These are phyloP conservation scores for Decorospora gaudefroyi DNA, from an alignment of 2,329 filamentous ascomycete genomes.

Conservation along the genomic window DNA sequence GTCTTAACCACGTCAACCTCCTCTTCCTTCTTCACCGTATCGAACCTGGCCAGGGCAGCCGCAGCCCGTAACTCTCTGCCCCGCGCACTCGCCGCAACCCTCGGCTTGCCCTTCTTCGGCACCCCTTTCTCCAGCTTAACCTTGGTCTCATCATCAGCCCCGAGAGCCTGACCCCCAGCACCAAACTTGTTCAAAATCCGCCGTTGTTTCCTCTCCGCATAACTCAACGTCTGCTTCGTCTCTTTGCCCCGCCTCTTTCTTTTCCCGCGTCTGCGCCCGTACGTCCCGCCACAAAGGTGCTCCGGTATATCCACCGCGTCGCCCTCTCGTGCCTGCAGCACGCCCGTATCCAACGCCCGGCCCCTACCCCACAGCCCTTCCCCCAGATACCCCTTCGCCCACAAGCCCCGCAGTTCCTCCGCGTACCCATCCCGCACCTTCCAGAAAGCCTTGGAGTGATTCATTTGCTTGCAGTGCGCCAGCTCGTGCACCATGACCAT, in stretches of 20 bases:
- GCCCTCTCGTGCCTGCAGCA: conserved; percentile 29
- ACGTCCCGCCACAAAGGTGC: conserved; percentile 82
- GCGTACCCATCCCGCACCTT: conserved; percentile 74
- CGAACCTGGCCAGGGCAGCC: conserved; percentile 75
- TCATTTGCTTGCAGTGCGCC: conserved; percentile 90
- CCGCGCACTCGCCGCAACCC: conserved; percentile 73
- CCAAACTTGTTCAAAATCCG: conserved; percentile 79
- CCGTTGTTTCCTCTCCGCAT: conserved; percentile 73
- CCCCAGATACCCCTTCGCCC: conserved; percentile 72
- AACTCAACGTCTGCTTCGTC: conserved; percentile 60
- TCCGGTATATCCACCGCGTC: conserved; percentile 49
- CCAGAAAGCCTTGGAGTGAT: conserved; percentile 83
- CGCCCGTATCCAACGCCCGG: conserved; percentile 59
- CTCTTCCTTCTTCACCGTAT: conserved; percentile 54
- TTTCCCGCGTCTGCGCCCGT: conserved; percentile 60
- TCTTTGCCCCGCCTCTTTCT: conserved; percentile 52
- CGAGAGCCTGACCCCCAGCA: conserved; percentile 67
- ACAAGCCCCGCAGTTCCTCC: conserved; percentile 70
- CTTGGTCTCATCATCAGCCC: conserved; percentile 69
- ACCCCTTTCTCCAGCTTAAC: conserved; percentile 69
- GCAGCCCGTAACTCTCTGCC: conserved; percentile 77
- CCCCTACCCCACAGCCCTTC: conserved; percentile 85
- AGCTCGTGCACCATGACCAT: conserved; percentile 97
- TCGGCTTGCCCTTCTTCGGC: conserved; percentile 65
- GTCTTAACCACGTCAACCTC: conserved; percentile 48